Conservation (phyloP, 345 rosid genomes). For the Orychophragmus violaceus region DNA sequence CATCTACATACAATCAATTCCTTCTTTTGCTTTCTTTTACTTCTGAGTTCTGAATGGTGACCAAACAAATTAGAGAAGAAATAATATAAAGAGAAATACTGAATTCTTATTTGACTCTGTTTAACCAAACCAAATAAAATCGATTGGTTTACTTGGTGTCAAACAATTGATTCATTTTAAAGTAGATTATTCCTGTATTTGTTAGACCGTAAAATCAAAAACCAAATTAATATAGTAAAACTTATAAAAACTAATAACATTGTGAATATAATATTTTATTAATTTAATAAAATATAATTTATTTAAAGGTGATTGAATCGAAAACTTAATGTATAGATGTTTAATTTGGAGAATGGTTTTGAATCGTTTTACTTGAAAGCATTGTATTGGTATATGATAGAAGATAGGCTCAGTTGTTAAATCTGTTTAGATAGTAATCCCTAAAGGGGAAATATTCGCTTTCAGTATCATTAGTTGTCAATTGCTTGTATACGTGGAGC, state of each 20-base stretch:
- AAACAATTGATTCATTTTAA: not conserved
- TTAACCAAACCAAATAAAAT: not conserved
- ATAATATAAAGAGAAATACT: not conserved
- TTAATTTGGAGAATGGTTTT: not conserved
- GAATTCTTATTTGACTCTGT: not conserved
- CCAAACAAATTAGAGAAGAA: not conserved
- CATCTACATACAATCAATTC: not conserved
- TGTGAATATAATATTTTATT: too few species aligned
- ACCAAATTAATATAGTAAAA: too few species aligned
- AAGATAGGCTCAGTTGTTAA: too few species aligned
- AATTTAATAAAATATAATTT: too few species aligned
- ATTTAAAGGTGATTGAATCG: too few species aligned
- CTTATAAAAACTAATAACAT: too few species aligned
- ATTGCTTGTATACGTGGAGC: too few species aligned
- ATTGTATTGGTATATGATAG: too few species aligned
- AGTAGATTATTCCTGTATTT: not conserved
- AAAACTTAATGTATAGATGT: not conserved
- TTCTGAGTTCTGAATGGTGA: not conserved
- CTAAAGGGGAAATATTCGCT: too few species aligned
- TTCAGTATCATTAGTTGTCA: too few species aligned
- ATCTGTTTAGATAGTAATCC: too few species aligned
- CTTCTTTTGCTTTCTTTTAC: not conserved
- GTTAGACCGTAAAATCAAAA: not conserved
- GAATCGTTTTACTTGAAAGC: slow-evolving; percentile 21
- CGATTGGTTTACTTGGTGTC: not conserved